phyloP scores from a whole-genome alignment of 495 filamentous ascomycete species.

The Hyphodiscus hymeniophilus region DNA sequence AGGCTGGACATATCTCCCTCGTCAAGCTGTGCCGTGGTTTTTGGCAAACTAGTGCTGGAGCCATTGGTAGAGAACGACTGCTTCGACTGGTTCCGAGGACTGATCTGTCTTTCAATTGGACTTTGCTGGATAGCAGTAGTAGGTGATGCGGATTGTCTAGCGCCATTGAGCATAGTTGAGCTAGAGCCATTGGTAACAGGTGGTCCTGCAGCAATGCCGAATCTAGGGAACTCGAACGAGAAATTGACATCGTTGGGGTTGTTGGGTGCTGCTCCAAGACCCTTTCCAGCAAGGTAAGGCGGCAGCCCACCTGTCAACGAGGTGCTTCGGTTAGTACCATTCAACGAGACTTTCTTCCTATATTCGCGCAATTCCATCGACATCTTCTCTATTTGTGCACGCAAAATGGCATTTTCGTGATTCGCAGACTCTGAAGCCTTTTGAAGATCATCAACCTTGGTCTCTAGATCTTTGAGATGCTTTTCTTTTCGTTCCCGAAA shows the following conservation, averaged over 20 bases:
- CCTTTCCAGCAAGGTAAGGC: conserved; percentile 16
- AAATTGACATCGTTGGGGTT: conserved; percentile 69
- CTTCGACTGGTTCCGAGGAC: conserved; percentile 18
- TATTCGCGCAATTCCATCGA: conserved; percentile 83
- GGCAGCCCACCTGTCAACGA: conserved; percentile 24
- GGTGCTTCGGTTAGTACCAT: conserved; percentile 31
- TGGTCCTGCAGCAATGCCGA: conserved; percentile 66
- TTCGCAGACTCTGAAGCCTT: conserved; percentile 74
- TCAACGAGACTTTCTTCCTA: conserved; percentile 68
- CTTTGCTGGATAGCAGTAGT: conserved; percentile 7
- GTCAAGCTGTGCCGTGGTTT: conserved; percentile 14
- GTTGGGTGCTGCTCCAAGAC: conserved; percentile 41
- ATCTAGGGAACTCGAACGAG: conserved; percentile 90
- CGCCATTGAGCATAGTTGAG: conserved; percentile 5
- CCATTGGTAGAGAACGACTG: conserved; percentile 6
- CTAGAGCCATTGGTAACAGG: conserved; percentile 23
- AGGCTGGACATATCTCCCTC: conserved; percentile 19
- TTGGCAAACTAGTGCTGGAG: conserved; percentile 5
- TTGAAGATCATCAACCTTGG: conserved; percentile 87
- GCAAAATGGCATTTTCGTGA: conserved; percentile 78
- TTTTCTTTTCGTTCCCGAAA: conserved; percentile 98
- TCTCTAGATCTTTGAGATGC: conserved; percentile 92
- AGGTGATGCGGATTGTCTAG: conserved; percentile 14
- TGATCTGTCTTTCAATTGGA: conserved; percentile 14
- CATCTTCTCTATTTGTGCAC: conserved; percentile 79